Percentiles rank a stretch among this genome's conserved stretches.
Evolutionary conservation across 805 yeast genomes (phyloP).

Genomic region (Danielozyma ontarioensis): DNA sequence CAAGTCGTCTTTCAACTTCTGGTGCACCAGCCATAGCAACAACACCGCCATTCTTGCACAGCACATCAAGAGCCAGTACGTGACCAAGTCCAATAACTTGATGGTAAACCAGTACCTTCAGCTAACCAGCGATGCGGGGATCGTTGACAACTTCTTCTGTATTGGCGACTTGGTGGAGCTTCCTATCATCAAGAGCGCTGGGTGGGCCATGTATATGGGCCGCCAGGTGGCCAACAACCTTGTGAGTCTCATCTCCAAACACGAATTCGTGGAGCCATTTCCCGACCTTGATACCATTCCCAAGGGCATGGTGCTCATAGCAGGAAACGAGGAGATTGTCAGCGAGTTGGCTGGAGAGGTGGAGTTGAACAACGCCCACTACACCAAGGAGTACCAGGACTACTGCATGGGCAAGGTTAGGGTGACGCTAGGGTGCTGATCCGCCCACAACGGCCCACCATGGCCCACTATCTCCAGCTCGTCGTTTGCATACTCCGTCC

Average conservation of each 20-base stretch:
- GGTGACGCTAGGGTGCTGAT: constrained; percentile 26
- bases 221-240: constrained; percentile 35
- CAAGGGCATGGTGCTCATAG: constrained; percentile 37
- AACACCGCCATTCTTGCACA: constrained; percentile 24
- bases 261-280: constrained; percentile 26
- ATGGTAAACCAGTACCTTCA: constrained; percentile 34
- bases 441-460: too few relatives aligned
- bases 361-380: constrained; percentile 26
- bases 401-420: constrained; percentile 38
- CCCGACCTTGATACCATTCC: constrained; percentile 31
- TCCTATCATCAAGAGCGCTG: constrained; percentile 39
- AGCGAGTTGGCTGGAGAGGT: constrained; percentile 32
- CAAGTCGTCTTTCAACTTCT: constrained; percentile 25
- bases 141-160: constrained; percentile 24
- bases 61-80: constrained; percentile 15
- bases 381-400: constrained; percentile 35
- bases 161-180: constrained; percentile 36
- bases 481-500: too few relatives aligned
- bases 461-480: too few relatives aligned
- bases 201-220: constrained; percentile 43
- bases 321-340: constrained; percentile 33
- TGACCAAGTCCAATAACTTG: constrained; percentile 24
- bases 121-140: constrained; percentile 13
- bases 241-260: constrained; percentile 21
- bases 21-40: constrained; percentile 32